phyloP scores from a whole-genome alignment of 768 basidiomycete genomes.

The Tulasnella sp. region DNA sequence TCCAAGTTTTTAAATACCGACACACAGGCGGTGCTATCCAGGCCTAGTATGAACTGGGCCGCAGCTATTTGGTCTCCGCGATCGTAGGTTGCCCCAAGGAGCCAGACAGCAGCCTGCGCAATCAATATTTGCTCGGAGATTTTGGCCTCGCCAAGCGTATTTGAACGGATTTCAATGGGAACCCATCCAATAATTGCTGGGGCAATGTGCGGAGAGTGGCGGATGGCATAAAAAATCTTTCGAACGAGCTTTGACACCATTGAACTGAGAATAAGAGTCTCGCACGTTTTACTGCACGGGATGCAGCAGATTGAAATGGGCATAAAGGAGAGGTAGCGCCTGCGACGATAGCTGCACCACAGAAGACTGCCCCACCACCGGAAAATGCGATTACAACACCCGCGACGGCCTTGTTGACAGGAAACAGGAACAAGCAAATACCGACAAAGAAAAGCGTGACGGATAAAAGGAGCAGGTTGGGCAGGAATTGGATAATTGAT shows the following conservation, averaged over 20 bases:
- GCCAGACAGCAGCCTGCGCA: neutral
- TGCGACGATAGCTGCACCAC: neutral
- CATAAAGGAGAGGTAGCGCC: neutral
- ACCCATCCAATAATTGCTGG: too few relatives aligned
- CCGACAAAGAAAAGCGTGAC: conserved; percentile 13
- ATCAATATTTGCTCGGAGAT: neutral
- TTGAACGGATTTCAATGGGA: too few relatives aligned
- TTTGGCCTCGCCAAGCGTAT: neutral
- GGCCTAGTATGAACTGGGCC: neutral
- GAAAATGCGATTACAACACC: neutral
- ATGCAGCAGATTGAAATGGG: conserved; percentile 16
- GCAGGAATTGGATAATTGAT: neutral
- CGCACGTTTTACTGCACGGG: neutral
- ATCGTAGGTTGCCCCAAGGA: neutral
- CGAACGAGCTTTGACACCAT: too few relatives aligned
- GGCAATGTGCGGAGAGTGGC: too few relatives aligned
- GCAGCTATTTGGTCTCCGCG: neutral
- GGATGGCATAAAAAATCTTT: too few relatives aligned
- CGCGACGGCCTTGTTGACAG: conserved; percentile 1
- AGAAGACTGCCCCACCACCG: neutral
- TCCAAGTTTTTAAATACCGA: neutral
- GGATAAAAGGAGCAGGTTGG: conserved; percentile 23
- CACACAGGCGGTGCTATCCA: too few relatives aligned
- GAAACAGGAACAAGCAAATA: neutral
- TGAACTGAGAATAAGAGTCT: neutral